Evolutionary conservation across 2,329 filamentous ascomycete genomes (phyloP).

Genomic region (Fusarium sp.): DNA sequence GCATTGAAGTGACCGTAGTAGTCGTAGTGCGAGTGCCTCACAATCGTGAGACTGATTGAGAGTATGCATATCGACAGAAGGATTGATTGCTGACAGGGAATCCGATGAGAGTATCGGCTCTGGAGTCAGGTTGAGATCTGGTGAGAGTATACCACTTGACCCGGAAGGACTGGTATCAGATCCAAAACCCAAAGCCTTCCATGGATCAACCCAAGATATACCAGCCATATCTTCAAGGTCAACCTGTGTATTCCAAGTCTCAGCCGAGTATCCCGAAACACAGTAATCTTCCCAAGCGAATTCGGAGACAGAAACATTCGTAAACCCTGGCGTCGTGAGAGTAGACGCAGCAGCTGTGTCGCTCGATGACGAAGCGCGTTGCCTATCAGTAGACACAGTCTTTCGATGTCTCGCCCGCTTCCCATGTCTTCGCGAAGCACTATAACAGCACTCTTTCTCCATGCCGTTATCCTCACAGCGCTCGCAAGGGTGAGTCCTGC

Average conservation of each 20-base stretch:
- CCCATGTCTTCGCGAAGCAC: constrained; percentile 21
- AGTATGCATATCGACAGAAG: not conserved
- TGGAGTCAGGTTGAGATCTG: not conserved
- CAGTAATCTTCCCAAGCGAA: constrained; percentile 11
- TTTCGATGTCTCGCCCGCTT: constrained; percentile 27
- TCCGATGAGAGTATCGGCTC: not conserved
- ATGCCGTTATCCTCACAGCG: constrained; percentile 29
- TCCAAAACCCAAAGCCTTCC: not conserved
- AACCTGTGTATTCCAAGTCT: constrained; percentile 14
- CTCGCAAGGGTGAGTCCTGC: constrained; percentile 33
- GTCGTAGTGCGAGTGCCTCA: constrained; percentile 11
- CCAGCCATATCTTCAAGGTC: constrained; percentile 16
- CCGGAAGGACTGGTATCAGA: constrained; percentile 11
- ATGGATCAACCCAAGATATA: constrained; percentile 23
- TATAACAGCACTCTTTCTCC: constrained; percentile 25
- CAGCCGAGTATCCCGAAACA: not conserved
- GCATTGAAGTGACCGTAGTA: constrained; percentile 21
- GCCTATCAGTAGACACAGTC: not conserved
- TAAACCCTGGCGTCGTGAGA: not conserved
- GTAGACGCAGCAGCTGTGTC: not conserved
- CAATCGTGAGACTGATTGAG: constrained; percentile 11
- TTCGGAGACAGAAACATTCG: not conserved
- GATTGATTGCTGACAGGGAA: not conserved
- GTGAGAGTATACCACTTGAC: constrained; percentile 13
- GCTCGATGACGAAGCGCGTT: constrained; percentile 1